Evolutionary conservation across 176 grass and related monocot genomes (phyloP).

Genomic region (bread wheat (Triticum aestivum)): DNA sequence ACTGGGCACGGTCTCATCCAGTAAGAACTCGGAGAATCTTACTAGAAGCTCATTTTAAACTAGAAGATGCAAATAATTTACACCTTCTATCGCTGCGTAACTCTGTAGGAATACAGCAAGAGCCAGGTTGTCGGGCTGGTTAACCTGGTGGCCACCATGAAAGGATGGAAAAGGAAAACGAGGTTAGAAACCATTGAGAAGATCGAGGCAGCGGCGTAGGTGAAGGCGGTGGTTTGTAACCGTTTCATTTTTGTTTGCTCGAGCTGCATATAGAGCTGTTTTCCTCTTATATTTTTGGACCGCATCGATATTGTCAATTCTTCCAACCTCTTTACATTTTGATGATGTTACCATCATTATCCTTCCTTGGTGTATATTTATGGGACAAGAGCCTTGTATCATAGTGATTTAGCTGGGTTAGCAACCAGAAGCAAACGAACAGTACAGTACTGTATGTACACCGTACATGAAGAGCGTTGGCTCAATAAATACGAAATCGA

Average conservation of each 20-base stretch:
- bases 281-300: not conserved
- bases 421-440: constrained; percentile 1
- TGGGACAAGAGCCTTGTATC: constrained; percentile 45
- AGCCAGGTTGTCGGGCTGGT: constrained; percentile 78
- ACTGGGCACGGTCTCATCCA: constrained; percentile 94
- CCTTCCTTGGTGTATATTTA: constrained; percentile 49
- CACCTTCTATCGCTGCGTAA: not conserved
- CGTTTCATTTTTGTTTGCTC: constrained; percentile 40
- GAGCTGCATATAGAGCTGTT: constrained; percentile 60
- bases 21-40: constrained; percentile 37
- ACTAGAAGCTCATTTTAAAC: not conserved
- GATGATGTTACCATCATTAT: constrained; percentile 34
- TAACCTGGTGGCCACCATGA: constrained; percentile 94
- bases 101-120: constrained; percentile 79
- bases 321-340: constrained; percentile 41
- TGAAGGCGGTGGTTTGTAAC: constrained; percentile 15
- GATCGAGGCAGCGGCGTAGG: constrained; percentile 79
- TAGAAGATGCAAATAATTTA: not conserved
- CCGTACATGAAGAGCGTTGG: constrained; percentile 16
- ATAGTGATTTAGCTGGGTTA: constrained; percentile 33
- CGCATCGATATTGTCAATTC: constrained; percentile 36
- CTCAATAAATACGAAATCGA: constrained; percentile 23
- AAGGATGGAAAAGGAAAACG: constrained; percentile 93
- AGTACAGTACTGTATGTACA: constrained; percentile 7
- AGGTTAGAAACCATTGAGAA: constrained; percentile 83